These are phyloP conservation scores for Fraxinus excelsior DNA, from an alignment of 257 asterid species.

Conservation along the genomic window DNA sequence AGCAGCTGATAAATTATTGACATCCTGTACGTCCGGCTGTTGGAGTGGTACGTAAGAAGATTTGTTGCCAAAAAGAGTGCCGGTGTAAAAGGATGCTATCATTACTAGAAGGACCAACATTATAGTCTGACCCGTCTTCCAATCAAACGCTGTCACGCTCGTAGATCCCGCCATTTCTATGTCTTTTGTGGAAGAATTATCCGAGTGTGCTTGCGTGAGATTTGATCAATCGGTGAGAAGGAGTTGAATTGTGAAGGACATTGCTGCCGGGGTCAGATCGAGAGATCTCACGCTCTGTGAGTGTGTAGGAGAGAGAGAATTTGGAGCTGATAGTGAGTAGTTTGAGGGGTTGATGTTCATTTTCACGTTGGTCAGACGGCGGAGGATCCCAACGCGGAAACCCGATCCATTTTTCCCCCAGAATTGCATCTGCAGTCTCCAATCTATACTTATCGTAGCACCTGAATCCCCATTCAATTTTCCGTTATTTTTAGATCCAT, in stretches of 20 bases:
- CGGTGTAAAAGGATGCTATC: slow-evolving; percentile 84
- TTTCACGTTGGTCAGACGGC: background rate
- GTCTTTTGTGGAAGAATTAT: background rate
- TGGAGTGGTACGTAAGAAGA: slow-evolving; percentile 38
- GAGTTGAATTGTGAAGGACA: background rate
- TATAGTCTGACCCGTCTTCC: slow-evolving; percentile 68
- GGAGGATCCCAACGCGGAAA: background rate
- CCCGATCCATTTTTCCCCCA: background rate
- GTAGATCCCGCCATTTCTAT: slow-evolving; percentile 39
- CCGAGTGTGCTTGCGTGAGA: background rate
- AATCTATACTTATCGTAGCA: too few species aligned
- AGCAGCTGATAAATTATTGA: slow-evolving; percentile 34
- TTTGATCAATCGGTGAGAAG: background rate
- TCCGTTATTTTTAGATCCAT: too few species aligned
- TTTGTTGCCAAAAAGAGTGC: slow-evolving; percentile 60
- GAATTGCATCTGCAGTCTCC: too few species aligned
- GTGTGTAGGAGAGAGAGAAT: background rate
- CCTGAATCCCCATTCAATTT: too few species aligned
- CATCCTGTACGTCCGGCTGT: slow-evolving; percentile 36
- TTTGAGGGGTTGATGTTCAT: background rate
- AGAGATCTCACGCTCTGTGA: background rate
- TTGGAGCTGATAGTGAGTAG: background rate
- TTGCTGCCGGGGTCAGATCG: background rate
- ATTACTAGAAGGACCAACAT: slow-evolving; percentile 59
- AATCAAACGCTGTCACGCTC: slow-evolving; percentile 69